Conservation (phyloP, 306 rosid genomes). For the Coriaria nepalensis region DNA sequence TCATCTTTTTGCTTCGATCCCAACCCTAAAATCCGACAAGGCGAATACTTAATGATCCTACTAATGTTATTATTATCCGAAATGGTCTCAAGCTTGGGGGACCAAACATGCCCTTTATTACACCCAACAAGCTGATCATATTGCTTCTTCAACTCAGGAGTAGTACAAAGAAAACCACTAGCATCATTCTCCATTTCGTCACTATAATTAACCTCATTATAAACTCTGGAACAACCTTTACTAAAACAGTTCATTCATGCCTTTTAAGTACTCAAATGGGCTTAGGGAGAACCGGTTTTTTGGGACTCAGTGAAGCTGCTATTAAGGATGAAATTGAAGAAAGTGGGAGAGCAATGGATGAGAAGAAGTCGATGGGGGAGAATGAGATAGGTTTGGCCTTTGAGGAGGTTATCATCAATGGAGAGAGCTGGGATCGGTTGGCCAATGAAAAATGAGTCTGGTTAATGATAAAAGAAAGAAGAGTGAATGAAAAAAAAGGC, state of each 20-base stretch:
- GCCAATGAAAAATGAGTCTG: slow-evolving; percentile 79
- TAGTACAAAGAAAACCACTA: slow-evolving; percentile 42
- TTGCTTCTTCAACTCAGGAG: slow-evolving; percentile 85
- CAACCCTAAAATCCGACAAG: slow-evolving; percentile 51
- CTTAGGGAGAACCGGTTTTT: slow-evolving; percentile 33
- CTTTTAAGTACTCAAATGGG: slow-evolving; percentile 63
- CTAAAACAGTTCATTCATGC: slow-evolving; percentile 36
- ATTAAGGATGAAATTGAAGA: slow-evolving; percentile 40
- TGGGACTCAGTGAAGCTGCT: slow-evolving; percentile 14
- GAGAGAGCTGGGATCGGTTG: slow-evolving; percentile 49
- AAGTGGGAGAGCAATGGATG: slow-evolving; percentile 31
- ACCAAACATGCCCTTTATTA: slow-evolving; percentile 59
- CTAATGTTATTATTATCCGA: slow-evolving; percentile 34
- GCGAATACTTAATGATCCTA: slow-evolving; percentile 42
- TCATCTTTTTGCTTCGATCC: slow-evolving; percentile 50
- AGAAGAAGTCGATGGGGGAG: slow-evolving; percentile 66
- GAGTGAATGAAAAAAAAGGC: too few relatives aligned
- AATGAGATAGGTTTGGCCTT: slow-evolving; percentile 73
- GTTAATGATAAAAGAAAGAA: too few relatives aligned
- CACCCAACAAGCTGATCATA: slow-evolving; percentile 70
- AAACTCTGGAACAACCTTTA: slow-evolving; percentile 81
- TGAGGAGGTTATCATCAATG: slow-evolving; percentile 46
- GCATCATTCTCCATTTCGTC: background rate
- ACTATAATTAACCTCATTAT: slow-evolving; percentile 29
- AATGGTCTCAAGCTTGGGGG: slow-evolving; percentile 85